These are phyloP conservation scores for Adansonia rubrostipa DNA, from an alignment of 441 rosid species.

Conservation along the genomic window DNA sequence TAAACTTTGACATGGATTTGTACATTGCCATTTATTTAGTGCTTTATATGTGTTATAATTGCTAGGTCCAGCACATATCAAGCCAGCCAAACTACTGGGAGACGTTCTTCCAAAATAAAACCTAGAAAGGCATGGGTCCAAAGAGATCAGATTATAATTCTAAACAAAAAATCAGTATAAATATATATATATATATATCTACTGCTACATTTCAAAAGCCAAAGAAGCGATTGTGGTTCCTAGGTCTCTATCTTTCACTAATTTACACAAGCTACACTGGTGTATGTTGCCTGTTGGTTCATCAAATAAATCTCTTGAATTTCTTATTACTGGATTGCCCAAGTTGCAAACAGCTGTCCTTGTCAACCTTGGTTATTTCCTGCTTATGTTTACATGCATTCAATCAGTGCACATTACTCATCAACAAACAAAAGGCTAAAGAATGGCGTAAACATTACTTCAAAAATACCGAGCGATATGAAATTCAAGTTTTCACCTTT, in stretches of 20 bases:
- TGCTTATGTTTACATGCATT: slow-evolving; percentile 34
- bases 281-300: slow-evolving; percentile 17
- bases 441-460: neutral
- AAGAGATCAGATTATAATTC: slow-evolving; percentile 35
- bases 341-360: slow-evolving; percentile 21
- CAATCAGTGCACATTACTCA: neutral
- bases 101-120: slow-evolving; percentile 47
- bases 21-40: too few species aligned
- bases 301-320: slow-evolving; percentile 29
- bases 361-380: slow-evolving; percentile 54
- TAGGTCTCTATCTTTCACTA: slow-evolving; percentile 38
- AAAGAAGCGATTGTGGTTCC: slow-evolving; percentile 49
- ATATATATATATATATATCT: slow-evolving; percentile 51
- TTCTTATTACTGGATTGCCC: slow-evolving; percentile 25
- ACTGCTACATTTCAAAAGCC: slow-evolving; percentile 42
- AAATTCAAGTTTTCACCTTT: slow-evolving; percentile 55
- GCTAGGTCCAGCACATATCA: slow-evolving; percentile 19
- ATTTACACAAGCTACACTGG: slow-evolving; percentile 48
- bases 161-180: slow-evolving; percentile 44
- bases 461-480: neutral
- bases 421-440: neutral
- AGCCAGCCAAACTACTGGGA: slow-evolving; percentile 38
- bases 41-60: too few species aligned
- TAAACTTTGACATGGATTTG: too few species aligned
- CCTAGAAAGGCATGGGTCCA: slow-evolving; percentile 34